A percentile compares a stretch with the other conserved stretches of the same genome.
phyloP scores from a whole-genome alignment of 805 yeast species.

The Saccharomycopsis fermentans region DNA sequence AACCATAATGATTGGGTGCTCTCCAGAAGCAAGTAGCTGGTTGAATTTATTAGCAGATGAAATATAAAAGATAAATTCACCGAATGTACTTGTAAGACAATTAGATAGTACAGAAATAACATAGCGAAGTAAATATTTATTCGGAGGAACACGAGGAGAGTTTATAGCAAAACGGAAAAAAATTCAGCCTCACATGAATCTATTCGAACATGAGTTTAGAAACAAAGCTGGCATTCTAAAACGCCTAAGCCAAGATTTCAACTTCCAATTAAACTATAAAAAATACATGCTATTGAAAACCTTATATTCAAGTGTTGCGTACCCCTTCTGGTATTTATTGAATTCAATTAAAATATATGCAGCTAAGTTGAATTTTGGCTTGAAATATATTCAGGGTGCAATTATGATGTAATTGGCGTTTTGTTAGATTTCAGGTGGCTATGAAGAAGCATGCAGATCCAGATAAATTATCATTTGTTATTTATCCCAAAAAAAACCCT shows the following conservation, averaged over 20 bases:
- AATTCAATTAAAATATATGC: not conserved
- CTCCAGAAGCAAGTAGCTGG: not conserved
- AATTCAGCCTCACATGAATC: not conserved
- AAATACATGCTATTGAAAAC: not conserved
- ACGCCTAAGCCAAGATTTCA: not conserved
- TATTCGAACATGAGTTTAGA: not conserved
- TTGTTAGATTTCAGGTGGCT: not conserved
- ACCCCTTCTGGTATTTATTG: not conserved
- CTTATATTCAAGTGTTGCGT: not conserved
- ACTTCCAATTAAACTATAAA: not conserved
- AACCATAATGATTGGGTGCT: not conserved
- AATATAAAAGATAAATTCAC: not conserved
- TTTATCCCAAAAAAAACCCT: slow-evolving; percentile 9
- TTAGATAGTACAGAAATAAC: not conserved
- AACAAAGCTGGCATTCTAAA: not conserved
- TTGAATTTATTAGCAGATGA: not conserved
- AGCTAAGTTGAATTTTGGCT: not conserved
- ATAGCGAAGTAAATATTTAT: not conserved
- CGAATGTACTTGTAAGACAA: not conserved
- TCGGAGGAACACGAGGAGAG: not conserved
- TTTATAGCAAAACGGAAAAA: not conserved
- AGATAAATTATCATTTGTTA: not conserved
- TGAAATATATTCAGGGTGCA: not conserved
- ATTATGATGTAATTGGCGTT: not conserved
- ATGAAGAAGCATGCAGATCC: not conserved